These are phyloP conservation scores for Phialemonium atrogriseum DNA, from an alignment of 2,329 filamentous ascomycete species.

Conservation along the genomic window DNA sequence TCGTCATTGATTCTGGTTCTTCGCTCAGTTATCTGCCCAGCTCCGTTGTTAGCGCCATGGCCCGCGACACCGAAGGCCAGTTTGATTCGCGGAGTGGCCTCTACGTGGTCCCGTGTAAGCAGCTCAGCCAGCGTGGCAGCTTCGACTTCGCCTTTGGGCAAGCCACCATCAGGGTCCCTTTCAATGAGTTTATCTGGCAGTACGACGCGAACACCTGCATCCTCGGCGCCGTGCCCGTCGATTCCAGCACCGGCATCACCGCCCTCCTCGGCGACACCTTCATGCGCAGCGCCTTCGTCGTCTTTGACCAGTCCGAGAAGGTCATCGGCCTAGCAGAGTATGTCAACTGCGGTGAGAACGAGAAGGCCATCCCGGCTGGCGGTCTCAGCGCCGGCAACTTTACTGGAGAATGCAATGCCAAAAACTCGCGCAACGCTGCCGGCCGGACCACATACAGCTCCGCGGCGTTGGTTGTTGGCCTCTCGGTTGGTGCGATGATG, in stretches of 20 bases:
- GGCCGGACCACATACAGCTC: background rate
- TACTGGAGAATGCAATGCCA: conserved; percentile 12
- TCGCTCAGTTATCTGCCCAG: conserved; percentile 39
- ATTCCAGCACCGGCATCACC: conserved; percentile 10
- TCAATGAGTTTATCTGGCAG: conserved; percentile 42
- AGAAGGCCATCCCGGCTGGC: conserved; percentile 17
- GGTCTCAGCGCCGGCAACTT: conserved; percentile 8
- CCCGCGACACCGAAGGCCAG: conserved; percentile 31
- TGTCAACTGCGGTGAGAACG: conserved; percentile 19
- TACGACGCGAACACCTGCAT: conserved; percentile 28
- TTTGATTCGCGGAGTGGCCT: conserved; percentile 30
- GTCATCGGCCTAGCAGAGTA: conserved; percentile 22
- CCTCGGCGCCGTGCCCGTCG: conserved; percentile 23
- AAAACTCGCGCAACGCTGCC: background rate
- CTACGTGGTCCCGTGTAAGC: conserved; percentile 34
- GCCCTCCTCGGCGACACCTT: conserved; percentile 23
- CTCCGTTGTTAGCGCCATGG: conserved; percentile 31
- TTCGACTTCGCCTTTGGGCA: conserved; percentile 40
- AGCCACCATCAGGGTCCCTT: conserved; percentile 31
- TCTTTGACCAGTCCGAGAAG: conserved; percentile 23
- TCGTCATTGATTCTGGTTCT: conserved; percentile 42
- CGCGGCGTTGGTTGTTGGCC: conserved; percentile 11
- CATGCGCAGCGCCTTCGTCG: conserved; percentile 21
- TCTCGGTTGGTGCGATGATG: too few species aligned
- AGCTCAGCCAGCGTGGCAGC: conserved; percentile 25